Conservation (phyloP, 441 rosid species). For the Breynia disticha region DNA sequence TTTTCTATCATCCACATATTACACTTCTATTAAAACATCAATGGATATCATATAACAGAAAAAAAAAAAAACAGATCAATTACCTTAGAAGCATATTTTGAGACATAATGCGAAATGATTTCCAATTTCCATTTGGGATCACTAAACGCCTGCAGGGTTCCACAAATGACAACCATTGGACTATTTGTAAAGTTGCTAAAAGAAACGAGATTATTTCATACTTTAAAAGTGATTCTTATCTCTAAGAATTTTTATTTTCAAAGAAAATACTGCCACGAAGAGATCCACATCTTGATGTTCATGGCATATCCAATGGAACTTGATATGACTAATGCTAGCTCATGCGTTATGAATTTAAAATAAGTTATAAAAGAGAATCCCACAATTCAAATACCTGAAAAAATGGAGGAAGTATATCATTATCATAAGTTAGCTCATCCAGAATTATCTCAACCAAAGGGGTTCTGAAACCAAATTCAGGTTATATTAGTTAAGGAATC, state of each 20-base stretch:
- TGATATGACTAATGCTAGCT: not conserved
- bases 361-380: not conserved
- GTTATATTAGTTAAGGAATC: not conserved
- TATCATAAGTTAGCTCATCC: constrained; percentile 13
- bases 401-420: constrained; percentile 19
- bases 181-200: not conserved
- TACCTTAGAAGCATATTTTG: constrained; percentile 62
- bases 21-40: not conserved
- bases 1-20: not conserved
- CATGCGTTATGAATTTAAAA: not conserved
- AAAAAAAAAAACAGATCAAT: constrained; percentile 2
- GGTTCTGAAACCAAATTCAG: constrained; percentile 45
- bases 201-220: too few species aligned
- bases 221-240: too few species aligned
- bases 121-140: constrained; percentile 83
- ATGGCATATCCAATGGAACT: not conserved
- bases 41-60: not conserved
- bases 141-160: constrained; percentile 42
- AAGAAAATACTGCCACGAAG: too few species aligned
- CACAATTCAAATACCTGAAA: constrained; percentile 17
- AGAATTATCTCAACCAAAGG: constrained; percentile 63
- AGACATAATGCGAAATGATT: constrained; percentile 52
- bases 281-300: too few species aligned
- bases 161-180: not conserved
- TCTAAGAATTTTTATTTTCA: too few species aligned